phyloP scores from a whole-genome alignment of 495 filamentous ascomycete species.

The Aspergillus carlsbadensis region DNA sequence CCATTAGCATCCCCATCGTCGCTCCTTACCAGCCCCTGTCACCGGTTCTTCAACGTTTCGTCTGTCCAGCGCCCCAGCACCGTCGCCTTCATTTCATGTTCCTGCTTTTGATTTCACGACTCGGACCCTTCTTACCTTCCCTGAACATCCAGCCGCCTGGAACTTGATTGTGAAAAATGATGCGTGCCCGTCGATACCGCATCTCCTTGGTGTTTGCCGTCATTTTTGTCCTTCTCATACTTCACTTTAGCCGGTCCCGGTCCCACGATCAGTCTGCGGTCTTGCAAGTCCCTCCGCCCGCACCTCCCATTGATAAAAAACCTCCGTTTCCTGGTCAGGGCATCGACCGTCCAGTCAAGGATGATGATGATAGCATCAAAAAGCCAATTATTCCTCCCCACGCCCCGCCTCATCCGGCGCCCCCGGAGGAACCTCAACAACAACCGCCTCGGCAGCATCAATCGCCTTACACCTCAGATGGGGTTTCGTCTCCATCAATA shows the following conservation, averaged over 20 bases:
- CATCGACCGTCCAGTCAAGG: background rate
- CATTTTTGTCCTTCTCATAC: conserved; percentile 60
- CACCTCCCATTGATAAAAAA: conserved; percentile 12
- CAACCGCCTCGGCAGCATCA: conserved; percentile 2
- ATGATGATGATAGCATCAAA: background rate
- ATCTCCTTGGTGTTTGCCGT: conserved; percentile 69
- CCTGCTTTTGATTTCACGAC: background rate
- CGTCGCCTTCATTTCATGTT: background rate
- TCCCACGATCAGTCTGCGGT: conserved; percentile 30
- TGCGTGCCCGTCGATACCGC: conserved; percentile 75
- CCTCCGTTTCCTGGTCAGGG: conserved; percentile 3
- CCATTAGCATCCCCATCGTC: conserved; percentile 2
- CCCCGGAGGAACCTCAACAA: background rate
- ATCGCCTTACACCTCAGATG: conserved; percentile 3
- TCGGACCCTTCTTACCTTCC: background rate
- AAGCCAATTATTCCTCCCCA: background rate
- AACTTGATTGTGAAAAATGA: conserved; percentile 47
- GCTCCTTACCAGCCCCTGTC: background rate
- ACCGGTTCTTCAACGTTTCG: background rate
- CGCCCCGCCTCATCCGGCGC: background rate
- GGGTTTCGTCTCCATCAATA: background rate
- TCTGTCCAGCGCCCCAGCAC: background rate
- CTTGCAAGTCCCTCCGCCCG: conserved; percentile 11
- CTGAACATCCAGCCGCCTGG: background rate
- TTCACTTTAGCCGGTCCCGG: conserved; percentile 56